Evolutionary conservation across 768 basidiomycete species (phyloP), one percentile per base, ranked within the genome.

Genomic region (Suillus paluster): DNA sequence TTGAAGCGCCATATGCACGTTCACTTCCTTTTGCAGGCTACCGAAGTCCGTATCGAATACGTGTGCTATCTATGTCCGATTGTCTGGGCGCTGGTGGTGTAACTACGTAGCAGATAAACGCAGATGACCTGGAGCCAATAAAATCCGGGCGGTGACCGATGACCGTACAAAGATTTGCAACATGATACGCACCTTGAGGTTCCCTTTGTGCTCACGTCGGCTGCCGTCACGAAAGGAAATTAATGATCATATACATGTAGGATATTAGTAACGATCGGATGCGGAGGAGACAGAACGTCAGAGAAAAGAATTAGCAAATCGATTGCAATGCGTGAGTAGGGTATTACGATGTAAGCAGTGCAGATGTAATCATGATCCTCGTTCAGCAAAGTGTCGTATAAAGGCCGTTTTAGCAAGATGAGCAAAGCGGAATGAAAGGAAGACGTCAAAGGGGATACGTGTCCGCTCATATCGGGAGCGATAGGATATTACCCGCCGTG

Each of bases 331-430:
- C 23, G 9, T n/a, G 34, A 54, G 23, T 66, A 65, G 17, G 33
- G 30, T 30, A 30, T 30, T 62, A 63, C 19, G 48, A 54, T 66
- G 64, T 60, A 56, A 17, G 27, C 53, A n/a, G n/a, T n/a, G n/a
- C n/a, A 5, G 45, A 11, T 54, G 60, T 55, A 63, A 55, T 76
- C 74, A 59, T 74, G 66, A 75, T 74, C 66, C 70, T 73, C 73
- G 66, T 73, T 61, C 27, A 44, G 65, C 23, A 56, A 63, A 33
- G 58, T 61, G 71, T 71, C 71, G 68, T 75, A 67, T 64, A 62
- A 60, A 59, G 64, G 73, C 69, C 69, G 58, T 72, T 68, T 65
- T 64, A 56, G 61, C 57, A 42, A 23, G 49, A 49, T 50, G 36
- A 30, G 57, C 39, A 25, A 42, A 63, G 69, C 65, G 60, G 61